Evolutionary conservation across 768 basidiomycete genomes (phyloP).

Genomic region (Lentinula aciculospora): DNA sequence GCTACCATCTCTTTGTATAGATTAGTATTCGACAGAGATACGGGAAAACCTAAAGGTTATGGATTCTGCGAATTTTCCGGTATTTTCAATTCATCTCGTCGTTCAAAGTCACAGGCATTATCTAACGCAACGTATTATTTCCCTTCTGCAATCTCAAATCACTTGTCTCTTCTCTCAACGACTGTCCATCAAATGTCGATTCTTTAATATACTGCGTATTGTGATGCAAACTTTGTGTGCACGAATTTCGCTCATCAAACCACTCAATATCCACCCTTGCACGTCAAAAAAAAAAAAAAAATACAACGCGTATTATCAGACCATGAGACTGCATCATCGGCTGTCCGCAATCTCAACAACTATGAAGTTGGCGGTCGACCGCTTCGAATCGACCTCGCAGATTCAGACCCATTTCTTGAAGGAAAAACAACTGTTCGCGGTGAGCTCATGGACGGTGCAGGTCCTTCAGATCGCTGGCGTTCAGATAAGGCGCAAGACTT

Average conservation of each 20-base stretch:
- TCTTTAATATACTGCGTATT: conserved; percentile 4
- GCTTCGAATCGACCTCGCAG: conserved; percentile 89
- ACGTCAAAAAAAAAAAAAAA: background rate
- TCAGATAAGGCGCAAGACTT: conserved; percentile 42
- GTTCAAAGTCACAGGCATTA: conserved; percentile 6
- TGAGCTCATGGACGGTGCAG: conserved; percentile 68
- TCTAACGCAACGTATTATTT: conserved; percentile 1
- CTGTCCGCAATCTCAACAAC: conserved; percentile 93
- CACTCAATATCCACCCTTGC: background rate
- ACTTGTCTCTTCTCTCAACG: background rate
- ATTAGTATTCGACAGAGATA: conserved; percentile 85
- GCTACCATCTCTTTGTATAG: conserved; percentile 28
- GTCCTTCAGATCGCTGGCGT: conserved; percentile 18
- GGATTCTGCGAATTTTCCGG: conserved; percentile 92
- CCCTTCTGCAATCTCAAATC: background rate
- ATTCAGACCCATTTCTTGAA: conserved; percentile 89
- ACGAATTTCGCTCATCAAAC: conserved; percentile 1
- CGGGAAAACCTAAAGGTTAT: conserved; percentile 93
- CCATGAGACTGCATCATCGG: conserved; percentile 92
- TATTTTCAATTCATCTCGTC: conserved; percentile 41
- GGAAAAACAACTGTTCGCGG: conserved; percentile 86
- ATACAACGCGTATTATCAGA: conserved; percentile 41
- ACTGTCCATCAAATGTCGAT: background rate
- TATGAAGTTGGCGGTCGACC: conserved; percentile 89
- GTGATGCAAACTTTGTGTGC: conserved; percentile 1